Base-by-base conservation (phyloP, 371 early-diverging fungal species). In the Apophysomyces trapeziformis region DNA sequence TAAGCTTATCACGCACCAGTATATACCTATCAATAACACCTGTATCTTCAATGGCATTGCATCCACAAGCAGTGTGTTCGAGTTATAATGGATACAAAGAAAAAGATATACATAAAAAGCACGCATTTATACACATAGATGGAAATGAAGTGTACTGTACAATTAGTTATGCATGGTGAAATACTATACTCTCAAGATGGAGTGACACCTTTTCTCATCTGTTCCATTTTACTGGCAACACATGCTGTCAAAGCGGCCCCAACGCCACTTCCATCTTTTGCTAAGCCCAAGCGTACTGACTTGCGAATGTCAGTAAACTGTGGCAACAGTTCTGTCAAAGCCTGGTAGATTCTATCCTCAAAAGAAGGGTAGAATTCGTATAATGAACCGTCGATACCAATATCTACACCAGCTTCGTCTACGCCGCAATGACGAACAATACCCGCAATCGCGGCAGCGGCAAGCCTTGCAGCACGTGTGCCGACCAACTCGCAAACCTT, bases 381-480 rank as follows among this genome's bases (percentile, higher is more conserved):
- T 65, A 99, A 82, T 38, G 91, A 90, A 7, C 99, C 99, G 68
- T 99, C 98, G 63, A 98, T 92, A 57, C 96, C 98, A 57, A 98
- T 89, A 14, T 93, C 91, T 57, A 86, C 84, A 32, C 87, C 89
- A 54, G 79, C 73, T 4, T 70, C 63, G 11, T 80, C 74, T 16
- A 81, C 45, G n/a, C 84, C 76, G 16, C 86, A 78, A 70, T 88
- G 91, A 36, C 84, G 81, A 43, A 96, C 87, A 61, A 98, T 87
- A 32, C 90, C 95, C 13, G 94, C 90, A 72, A 97, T 85, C 2
- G 92, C 92, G 7, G 90, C 88, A 16, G 95, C 95, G 60, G 91
- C 83, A 47, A 99, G 83, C 58, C 95, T 87, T 21, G 96, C 97
- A 14, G 98, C 91, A 50, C 98, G 92, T 44, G 82, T 88, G 37